Conservation (phyloP, 768 basidiomycete species). For the Clathrus columnatus region DNA sequence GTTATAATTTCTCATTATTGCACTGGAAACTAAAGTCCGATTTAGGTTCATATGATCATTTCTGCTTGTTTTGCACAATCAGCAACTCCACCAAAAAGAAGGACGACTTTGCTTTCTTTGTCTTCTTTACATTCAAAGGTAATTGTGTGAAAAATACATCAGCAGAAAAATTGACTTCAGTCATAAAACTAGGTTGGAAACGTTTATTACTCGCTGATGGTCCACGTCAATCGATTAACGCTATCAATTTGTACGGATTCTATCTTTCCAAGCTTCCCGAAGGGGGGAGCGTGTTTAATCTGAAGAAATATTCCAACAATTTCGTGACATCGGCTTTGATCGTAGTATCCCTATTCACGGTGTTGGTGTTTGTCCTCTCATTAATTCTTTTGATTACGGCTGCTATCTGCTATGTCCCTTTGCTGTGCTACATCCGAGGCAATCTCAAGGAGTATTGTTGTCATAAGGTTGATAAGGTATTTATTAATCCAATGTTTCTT, state of each 20-base stretch:
- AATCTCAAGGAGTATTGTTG: conserved; percentile 99
- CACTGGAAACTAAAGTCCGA: conserved; percentile 3
- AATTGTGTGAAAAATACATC: conserved; percentile 19
- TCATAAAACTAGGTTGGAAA: conserved; percentile 59
- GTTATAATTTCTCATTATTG: background rate
- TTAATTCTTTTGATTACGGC: conserved; percentile 75
- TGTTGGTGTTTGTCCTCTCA: conserved; percentile 78
- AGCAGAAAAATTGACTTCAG: background rate
- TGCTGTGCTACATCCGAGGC: conserved; percentile 91
- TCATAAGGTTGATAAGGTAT: conserved; percentile 96
- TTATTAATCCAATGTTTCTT: conserved; percentile 7
- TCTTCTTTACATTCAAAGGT: conserved; percentile 99
- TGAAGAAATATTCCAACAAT: conserved; percentile 71
- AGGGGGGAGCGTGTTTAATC: conserved; percentile 52
- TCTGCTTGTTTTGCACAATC: conserved; percentile 98
- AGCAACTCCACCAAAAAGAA: conserved; percentile 90
- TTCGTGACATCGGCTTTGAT: conserved; percentile 77
- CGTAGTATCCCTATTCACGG: conserved; percentile 84
- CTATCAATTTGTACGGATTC: conserved; percentile 91
- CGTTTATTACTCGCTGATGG: conserved; percentile 86
- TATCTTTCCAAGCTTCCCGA: conserved; percentile 47
- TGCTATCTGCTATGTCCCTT: conserved; percentile 84
- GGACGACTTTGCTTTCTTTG: conserved; percentile 97
- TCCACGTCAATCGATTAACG: conserved; percentile 96
- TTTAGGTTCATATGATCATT: conserved; percentile 88